These are phyloP conservation scores for Gossypium aridum DNA, from an alignment of 441 rosid species.

Conservation along the genomic window DNA sequence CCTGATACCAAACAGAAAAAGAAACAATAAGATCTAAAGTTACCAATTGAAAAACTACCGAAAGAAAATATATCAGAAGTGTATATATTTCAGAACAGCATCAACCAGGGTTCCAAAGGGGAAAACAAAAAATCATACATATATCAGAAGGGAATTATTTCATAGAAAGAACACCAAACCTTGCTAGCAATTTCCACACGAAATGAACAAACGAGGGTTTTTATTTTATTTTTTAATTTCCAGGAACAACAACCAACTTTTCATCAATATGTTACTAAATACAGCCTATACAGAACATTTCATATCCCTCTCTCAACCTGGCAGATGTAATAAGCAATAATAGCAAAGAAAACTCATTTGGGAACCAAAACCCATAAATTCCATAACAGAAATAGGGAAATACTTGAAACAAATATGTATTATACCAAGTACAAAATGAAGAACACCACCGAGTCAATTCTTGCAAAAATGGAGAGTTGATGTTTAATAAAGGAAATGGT, in stretches of 20 bases:
- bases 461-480: neutral
- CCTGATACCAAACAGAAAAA: neutral
- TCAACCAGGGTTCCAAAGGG: neutral
- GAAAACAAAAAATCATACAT: neutral
- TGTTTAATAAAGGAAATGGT: neutral
- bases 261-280: neutral
- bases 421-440: neutral
- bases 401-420: neutral
- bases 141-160: neutral
- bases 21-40: neutral
- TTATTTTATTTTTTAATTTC: neutral
- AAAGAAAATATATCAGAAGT: neutral
- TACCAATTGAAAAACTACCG: neutral
- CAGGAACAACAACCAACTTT: neutral
- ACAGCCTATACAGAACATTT: neutral
- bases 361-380: slow-evolving; percentile 9
- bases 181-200: neutral
- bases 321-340: neutral
- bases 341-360: slow-evolving; percentile 10
- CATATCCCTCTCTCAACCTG: neutral
- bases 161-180: neutral
- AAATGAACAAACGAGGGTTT: neutral
- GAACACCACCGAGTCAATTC: slow-evolving; percentile 10
- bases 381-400: neutral
- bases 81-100: neutral